These are phyloP conservation scores for Lactuca saligna DNA, from an alignment of 129 eudicot species.

Conservation along the genomic window DNA sequence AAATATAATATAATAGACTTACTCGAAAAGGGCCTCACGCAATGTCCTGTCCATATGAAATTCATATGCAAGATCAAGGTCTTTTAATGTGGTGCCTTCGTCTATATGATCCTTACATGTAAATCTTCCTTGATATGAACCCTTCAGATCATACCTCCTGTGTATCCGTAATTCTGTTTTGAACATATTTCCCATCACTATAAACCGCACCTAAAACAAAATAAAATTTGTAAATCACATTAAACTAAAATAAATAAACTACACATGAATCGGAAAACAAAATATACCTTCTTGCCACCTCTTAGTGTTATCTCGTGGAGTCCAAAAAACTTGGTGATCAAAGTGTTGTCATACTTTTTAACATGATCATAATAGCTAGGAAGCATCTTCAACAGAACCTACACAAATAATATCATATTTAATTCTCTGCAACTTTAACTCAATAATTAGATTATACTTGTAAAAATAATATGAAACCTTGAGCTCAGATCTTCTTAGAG, in stretches of 20 bases:
- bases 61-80: conserved; percentile 80
- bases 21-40: conserved; percentile 84
- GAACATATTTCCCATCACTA: conserved; percentile 99
- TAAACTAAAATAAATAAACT: conserved; percentile 14
- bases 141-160: conserved; percentile 92
- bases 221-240: neutral
- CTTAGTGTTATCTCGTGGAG: conserved; percentile 65
- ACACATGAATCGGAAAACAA: neutral
- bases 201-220: conserved; percentile 71
- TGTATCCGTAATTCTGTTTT: conserved; percentile 87
- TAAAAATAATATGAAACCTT: conserved; percentile 46
- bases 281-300: conserved; percentile 83
- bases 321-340: conserved; percentile 92
- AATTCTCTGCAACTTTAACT: too few relatives aligned
- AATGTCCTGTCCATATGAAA: conserved; percentile 84
- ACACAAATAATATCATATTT: neutral
- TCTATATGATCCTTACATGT: conserved; percentile 62
- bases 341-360: conserved; percentile 70
- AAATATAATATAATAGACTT: conserved; percentile 30
- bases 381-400: conserved; percentile 94
- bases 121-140: conserved; percentile 80
- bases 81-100: conserved; percentile 80
- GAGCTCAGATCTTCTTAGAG: conserved; percentile 71
- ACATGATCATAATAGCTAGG: conserved; percentile 86
- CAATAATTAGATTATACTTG: too few relatives aligned